phyloP scores from a whole-genome alignment of 768 basidiomycete species.

The Rhodotorula babjevae region DNA sequence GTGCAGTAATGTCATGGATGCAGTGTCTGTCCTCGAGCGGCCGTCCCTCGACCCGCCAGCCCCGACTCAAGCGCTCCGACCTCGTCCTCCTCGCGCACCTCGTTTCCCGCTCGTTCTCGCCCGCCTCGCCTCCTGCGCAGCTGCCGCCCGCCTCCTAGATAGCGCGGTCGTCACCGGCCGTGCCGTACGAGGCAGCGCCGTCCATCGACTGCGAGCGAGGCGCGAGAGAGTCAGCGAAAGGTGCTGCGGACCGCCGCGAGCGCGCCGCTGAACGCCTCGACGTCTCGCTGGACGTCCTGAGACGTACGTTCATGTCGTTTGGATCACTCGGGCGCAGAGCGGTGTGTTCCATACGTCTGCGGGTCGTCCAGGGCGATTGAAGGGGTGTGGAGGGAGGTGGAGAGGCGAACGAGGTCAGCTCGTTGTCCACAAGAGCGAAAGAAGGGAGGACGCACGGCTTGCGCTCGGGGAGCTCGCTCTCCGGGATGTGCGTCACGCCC shows the following conservation, averaged over 20 bases:
- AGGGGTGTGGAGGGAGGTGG: background rate
- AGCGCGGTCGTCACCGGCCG: background rate
- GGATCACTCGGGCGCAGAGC: constrained; percentile 14
- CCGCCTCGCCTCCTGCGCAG: too few species aligned
- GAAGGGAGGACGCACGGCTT: background rate
- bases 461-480: constrained; percentile 13
- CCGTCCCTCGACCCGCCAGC: too few species aligned
- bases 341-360: constrained; percentile 11
- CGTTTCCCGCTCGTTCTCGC: too few species aligned
- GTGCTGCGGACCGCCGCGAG: background rate
- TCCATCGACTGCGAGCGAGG: background rate
- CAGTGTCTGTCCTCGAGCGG: background rate
- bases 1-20: too few species aligned
- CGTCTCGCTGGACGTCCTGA: background rate
- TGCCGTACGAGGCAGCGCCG: background rate
- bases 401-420: background rate
- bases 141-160: background rate
- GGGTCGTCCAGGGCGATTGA: too few species aligned
- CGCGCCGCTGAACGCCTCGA: too few species aligned
- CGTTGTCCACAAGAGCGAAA: background rate
- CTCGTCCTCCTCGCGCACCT: too few species aligned
- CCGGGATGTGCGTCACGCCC: constrained; percentile 23
- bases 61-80: too few species aligned
- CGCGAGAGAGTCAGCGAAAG: background rate
- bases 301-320: constrained; percentile 8